These are phyloP conservation scores for Forsythia suspensa DNA, from an alignment of 257 asterid species.

Conservation along the genomic window DNA sequence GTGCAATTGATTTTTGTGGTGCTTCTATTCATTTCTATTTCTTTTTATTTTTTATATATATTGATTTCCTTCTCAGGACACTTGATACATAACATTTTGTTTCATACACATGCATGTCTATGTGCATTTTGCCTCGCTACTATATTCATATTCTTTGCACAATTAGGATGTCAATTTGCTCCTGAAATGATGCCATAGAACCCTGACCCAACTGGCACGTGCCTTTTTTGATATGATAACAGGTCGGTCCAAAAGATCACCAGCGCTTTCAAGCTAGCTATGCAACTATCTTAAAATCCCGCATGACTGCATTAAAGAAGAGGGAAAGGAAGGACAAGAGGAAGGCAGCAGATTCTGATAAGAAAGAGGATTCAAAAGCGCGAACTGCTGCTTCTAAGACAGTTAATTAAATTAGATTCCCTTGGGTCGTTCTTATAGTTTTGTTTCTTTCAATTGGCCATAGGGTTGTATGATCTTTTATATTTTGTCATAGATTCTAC, in stretches of 20 bases:
- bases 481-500: not conserved
- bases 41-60: not conserved
- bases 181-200: too few relatives aligned
- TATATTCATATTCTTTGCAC: not conserved
- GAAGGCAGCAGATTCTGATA: conserved; percentile 68
- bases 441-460: not conserved
- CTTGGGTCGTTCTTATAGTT: not conserved
- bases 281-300: conserved; percentile 81
- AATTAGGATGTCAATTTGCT: not conserved
- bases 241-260: conserved; percentile 90
- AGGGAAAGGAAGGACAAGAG: conserved; percentile 91
- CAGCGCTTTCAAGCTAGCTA: conserved; percentile 88
- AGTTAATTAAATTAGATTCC: conserved; percentile 16
- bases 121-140: not conserved
- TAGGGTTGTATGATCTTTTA: not conserved
- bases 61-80: not conserved
- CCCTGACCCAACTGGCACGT: conserved; percentile 2
- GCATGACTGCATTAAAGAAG: conserved; percentile 91
- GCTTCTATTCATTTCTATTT: not conserved
- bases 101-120: not conserved
- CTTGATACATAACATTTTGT: not conserved
- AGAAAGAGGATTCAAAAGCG: conserved; percentile 31
- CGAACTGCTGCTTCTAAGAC: not conserved
- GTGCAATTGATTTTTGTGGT: not conserved
- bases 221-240: conserved; percentile 24